Evolutionary conservation across 495 filamentous ascomycete genomes (phyloP).

Genomic region (Xylaria intraflava): DNA sequence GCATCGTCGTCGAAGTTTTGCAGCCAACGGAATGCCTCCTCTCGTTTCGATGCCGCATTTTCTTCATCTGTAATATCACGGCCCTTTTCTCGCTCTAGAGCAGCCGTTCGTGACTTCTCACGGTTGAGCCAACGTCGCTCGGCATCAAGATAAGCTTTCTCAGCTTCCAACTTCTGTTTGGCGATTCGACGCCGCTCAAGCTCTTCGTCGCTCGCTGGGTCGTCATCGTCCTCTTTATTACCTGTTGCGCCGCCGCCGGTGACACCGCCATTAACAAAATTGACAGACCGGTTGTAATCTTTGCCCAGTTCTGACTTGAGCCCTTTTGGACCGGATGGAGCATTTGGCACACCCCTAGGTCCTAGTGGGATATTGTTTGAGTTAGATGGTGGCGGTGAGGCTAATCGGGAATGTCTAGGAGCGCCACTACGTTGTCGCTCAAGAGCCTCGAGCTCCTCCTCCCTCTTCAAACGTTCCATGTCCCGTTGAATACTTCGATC

Average conservation of each 20-base stretch:
- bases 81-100: slow-evolving; percentile 73
- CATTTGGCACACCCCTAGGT: slow-evolving; percentile 68
- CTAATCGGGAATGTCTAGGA: slow-evolving; percentile 56
- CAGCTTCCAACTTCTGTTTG: slow-evolving; percentile 65
- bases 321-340: slow-evolving; percentile 73
- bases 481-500: slow-evolving; percentile 83
- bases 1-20: slow-evolving; percentile 83
- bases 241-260: slow-evolving; percentile 51
- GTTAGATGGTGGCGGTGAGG: slow-evolving; percentile 63
- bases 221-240: slow-evolving; percentile 76
- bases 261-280: slow-evolving; percentile 78
- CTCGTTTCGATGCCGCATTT: slow-evolving; percentile 45
- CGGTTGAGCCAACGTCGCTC: slow-evolving; percentile 86
- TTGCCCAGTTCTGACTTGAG: slow-evolving; percentile 48
- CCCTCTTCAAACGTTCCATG: slow-evolving; percentile 73
- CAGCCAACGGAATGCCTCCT: slow-evolving; percentile 64
- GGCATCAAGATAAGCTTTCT: slow-evolving; percentile 78
- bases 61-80: slow-evolving; percentile 72
- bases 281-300: slow-evolving; percentile 50
- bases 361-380: slow-evolving; percentile 83
- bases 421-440: slow-evolving; percentile 69
- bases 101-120: slow-evolving; percentile 74
- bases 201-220: slow-evolving; percentile 82
- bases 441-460: slow-evolving; percentile 87
- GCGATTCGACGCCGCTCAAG: slow-evolving; percentile 65